These are phyloP conservation scores for Stenogyne calaminthoides DNA, from an alignment of 305 asterid species.

Conservation along the genomic window DNA sequence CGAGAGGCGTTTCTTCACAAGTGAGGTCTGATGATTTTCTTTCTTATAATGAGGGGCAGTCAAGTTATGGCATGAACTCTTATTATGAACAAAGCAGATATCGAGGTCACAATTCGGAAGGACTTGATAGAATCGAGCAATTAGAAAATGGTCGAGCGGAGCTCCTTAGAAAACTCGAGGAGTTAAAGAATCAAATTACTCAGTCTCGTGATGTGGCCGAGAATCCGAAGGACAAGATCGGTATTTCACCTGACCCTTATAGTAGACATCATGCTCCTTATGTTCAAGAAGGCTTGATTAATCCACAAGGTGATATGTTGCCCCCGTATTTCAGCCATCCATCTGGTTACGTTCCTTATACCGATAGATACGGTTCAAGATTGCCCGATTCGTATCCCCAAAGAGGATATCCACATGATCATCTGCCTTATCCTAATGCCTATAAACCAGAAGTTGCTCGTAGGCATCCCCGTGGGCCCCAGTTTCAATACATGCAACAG, in stretches of 20 bases:
- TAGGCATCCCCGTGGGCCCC: constrained; percentile 49
- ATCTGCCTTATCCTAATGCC: constrained; percentile 41
- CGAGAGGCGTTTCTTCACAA: constrained; percentile 37
- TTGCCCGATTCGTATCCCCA: constrained; percentile 51
- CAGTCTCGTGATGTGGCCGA: constrained; percentile 62
- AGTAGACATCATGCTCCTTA: constrained; percentile 41
- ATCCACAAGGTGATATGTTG: constrained; percentile 43
- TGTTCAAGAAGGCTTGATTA: constrained; percentile 45
- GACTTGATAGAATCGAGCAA: constrained; percentile 50
- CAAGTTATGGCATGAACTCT: constrained; percentile 46
- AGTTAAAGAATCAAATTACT: constrained; percentile 68
- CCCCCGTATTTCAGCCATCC: constrained; percentile 45
- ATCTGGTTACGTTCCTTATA: constrained; percentile 44
- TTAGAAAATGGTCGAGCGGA: constrained; percentile 76
- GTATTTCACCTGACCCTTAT: constrained; percentile 46
- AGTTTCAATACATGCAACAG: constrained; percentile 46
- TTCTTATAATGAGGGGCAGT: constrained; percentile 64
- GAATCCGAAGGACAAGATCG: constrained; percentile 51
- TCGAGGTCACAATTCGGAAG: constrained; percentile 46
- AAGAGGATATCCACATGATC: constrained; percentile 48
- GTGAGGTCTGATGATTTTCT: constrained; percentile 45
- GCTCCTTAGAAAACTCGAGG: constrained; percentile 78
- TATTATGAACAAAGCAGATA: constrained; percentile 50
- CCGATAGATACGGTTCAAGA: constrained; percentile 44
- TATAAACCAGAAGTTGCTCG: constrained; percentile 52